A percentile compares a stretch with the other conserved stretches of the same genome.
Conservation (phyloP, 441 rosid genomes). For the Arabidopsis lyrata region DNA sequence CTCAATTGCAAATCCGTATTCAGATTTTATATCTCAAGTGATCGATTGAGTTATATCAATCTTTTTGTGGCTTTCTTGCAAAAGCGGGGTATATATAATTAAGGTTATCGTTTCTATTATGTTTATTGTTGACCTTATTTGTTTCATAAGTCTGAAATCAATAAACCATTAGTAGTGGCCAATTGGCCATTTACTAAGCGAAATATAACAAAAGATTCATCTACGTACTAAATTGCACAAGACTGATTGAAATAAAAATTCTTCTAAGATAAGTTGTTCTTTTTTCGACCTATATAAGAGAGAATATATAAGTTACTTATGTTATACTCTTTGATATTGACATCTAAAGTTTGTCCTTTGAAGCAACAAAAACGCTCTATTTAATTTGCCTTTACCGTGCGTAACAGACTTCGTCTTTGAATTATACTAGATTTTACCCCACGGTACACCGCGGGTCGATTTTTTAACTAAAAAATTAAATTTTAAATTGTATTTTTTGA, state of each 20-base stretch:
- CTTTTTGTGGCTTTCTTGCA: neutral
- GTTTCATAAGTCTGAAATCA: too few species aligned
- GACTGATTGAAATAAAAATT: too few species aligned
- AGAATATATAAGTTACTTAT: conserved; percentile 14
- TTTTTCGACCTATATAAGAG: neutral
- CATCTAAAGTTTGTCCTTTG: conserved; percentile 25
- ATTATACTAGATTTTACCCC: too few species aligned
- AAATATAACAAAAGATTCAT: too few species aligned
- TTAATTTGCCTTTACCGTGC: neutral
- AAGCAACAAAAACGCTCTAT: conserved; percentile 19
- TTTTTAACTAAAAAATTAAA: too few species aligned
- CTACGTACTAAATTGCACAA: too few species aligned
- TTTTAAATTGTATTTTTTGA: too few species aligned
- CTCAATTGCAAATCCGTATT: neutral
- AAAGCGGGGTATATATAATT: neutral
- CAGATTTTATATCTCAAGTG: neutral
- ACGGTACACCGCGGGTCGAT: too few species aligned
- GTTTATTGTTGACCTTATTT: neutral
- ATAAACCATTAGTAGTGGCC: too few species aligned
- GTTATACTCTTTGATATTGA: conserved; percentile 18
- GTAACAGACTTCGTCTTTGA: neutral
- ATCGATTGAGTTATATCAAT: neutral
- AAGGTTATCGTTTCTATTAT: neutral
- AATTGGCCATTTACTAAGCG: too few species aligned
- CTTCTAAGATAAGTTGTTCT: neutral